phyloP scores from a whole-genome alignment of 2,329 filamentous ascomycete genomes.

The Phialophora tarda region DNA sequence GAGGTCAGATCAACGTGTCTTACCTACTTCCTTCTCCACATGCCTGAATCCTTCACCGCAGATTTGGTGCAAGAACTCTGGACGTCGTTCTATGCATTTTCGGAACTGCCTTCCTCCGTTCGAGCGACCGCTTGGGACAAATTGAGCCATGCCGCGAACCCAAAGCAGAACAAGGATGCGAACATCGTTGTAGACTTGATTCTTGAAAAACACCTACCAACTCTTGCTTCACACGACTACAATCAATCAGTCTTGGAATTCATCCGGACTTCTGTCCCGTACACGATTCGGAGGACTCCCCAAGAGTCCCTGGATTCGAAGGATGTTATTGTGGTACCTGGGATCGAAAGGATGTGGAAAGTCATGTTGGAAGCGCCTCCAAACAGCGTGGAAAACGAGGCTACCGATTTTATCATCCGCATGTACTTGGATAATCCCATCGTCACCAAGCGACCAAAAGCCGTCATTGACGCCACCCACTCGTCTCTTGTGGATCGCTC shows the following conservation, averaged over 20 bases:
- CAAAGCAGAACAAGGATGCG: conserved; percentile 42
- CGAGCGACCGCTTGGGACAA: conserved; percentile 73
- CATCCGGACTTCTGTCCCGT: conserved; percentile 30
- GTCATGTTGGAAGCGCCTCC: conserved; percentile 73
- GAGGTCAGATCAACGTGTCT: conserved; percentile 25
- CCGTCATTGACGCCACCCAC: conserved; percentile 65
- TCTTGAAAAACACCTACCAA: conserved; percentile 31
- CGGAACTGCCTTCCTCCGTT: conserved; percentile 64
- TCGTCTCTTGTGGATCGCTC: conserved; percentile 75
- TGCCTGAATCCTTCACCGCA: conserved; percentile 65
- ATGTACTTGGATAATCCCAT: conserved; percentile 68
- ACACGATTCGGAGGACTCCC: conserved; percentile 27
- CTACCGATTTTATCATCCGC: conserved; percentile 73
- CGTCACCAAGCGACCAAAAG: conserved; percentile 50
- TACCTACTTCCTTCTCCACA: conserved; percentile 46
- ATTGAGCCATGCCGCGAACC: conserved; percentile 55
- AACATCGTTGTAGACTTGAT: conserved; percentile 34
- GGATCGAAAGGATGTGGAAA: conserved; percentile 78
- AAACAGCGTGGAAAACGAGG: conserved; percentile 68
- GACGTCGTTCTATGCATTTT: conserved; percentile 72
- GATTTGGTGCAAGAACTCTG: conserved; percentile 71
- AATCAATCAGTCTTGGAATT: conserved; percentile 34
- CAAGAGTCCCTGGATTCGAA: conserved; percentile 46
- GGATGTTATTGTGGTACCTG: conserved; percentile 53
- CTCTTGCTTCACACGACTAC: conserved; percentile 30